Base-by-base conservation (phyloP, 352 stramenopile genomes). In the Pythium apleroticum region DNA sequence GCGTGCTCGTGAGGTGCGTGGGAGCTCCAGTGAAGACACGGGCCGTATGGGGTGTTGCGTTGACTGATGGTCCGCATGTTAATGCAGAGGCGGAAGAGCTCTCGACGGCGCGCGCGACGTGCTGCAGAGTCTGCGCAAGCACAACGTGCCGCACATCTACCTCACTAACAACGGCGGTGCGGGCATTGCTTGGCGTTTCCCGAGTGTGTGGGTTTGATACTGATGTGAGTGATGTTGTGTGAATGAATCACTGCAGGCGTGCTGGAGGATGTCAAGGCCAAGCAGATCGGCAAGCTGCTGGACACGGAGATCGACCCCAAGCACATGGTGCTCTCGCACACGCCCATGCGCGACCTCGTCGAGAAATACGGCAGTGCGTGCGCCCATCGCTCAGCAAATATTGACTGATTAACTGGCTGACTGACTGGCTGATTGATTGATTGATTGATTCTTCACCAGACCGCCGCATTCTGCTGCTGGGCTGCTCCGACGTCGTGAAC, bases 251-350 rank as follows among this genome's bases (percentile, higher is more conserved):
- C 0, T 27, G 22, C 17, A 80, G 73, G 90, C 15, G 94, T 87
- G 66, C 84, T 94, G 66, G 91, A 97, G 63, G 73, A 81, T 17
- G 72, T 80, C 25, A 97, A 97, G 73, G 87, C 91, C 24, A 66
- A 72, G 30, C 88, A 85, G 19, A 65, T 97, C 14, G 86, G 84
- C 37, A 66, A 80, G 3, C 63, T 85, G 24, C 72, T 96, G 43
- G 74, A 86, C 35, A 30, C 85, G 41, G 35, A 72, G 31, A 88
- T 97, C 33, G 72, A 93, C 25, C 74, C 78, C 6, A 66, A 81
- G 55, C 86, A 95, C 59, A 84, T 96, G 81, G 78, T 96, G 45
- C 75, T 96, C 35, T 95, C 88, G 41, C 91, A 97, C 66, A 96
- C 87, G 52, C 91, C 91, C n/a, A 96, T 97, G 88, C 83, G 82